A percentile compares a stretch with the other conserved stretches of the same genome.
These are phyloP conservation scores for Heliocybe sulcata DNA, from an alignment of 1,284 basidiomycete genomes.

Conservation along the genomic window DNA sequence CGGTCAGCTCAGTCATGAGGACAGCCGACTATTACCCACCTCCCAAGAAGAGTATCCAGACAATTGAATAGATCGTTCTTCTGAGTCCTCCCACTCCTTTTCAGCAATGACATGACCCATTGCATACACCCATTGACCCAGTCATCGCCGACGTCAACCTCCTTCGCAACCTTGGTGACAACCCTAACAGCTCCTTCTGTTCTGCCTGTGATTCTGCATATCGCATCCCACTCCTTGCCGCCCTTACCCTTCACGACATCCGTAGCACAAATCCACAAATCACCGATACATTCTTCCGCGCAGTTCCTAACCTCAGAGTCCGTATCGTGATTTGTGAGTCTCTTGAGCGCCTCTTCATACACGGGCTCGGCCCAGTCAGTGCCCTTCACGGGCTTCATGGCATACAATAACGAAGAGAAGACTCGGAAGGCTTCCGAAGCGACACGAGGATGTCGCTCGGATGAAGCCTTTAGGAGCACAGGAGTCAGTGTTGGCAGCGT, in stretches of 20 bases:
- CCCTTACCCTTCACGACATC: constrained; percentile 58
- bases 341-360: constrained; percentile 66
- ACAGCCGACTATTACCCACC: constrained; percentile 28
- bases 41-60: constrained; percentile 66
- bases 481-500: constrained; percentile 65
- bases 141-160: constrained; percentile 58
- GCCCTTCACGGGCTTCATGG: constrained; percentile 52
- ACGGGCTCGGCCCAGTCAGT: constrained; percentile 60
- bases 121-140: constrained; percentile 81
- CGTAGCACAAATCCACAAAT: constrained; percentile 82
- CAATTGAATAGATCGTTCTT: constrained; percentile 81
- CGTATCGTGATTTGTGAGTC: constrained; percentile 76
- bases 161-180: constrained; percentile 62
- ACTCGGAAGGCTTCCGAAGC: constrained; percentile 80
- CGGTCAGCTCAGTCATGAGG: constrained; percentile 8
- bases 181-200: constrained; percentile 68
- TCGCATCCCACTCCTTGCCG: constrained; percentile 71
- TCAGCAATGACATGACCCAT: constrained; percentile 73
- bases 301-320: constrained; percentile 86
- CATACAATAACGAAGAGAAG: constrained; percentile 64
- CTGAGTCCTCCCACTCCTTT: constrained; percentile 73
- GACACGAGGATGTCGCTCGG: constrained; percentile 70
- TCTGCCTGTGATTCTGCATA: constrained; percentile 74
- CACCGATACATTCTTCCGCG: constrained; percentile 80
- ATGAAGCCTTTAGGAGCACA: constrained; percentile 65